phyloP scores from a whole-genome alignment of 441 rosid genomes.

The Mallotus repandus region DNA sequence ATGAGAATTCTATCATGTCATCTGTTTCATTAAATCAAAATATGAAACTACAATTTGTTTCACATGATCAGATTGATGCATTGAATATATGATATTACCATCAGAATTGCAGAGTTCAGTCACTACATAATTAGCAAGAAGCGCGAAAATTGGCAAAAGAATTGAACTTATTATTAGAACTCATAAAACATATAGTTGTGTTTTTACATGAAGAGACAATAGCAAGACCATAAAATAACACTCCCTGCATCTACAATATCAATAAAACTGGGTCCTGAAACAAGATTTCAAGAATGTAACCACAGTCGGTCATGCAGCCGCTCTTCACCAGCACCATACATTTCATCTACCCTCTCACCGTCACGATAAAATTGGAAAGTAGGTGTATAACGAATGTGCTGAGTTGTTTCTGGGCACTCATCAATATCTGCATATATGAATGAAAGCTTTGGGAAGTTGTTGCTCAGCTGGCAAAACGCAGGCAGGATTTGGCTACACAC shows the following conservation, averaged over 20 bases:
- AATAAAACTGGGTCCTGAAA: neutral
- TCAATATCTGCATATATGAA: slow-evolving; percentile 93
- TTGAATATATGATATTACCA: neutral
- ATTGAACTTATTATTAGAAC: too few species aligned
- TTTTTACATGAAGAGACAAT: slow-evolving; percentile 1
- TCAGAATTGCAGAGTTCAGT: neutral
- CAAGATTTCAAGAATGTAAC: slow-evolving; percentile 71
- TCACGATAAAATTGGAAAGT: slow-evolving; percentile 85
- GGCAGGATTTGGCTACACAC: slow-evolving; percentile 87
- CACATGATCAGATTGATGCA: neutral
- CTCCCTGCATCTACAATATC: neutral
- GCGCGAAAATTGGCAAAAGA: too few species aligned
- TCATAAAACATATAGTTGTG: too few species aligned
- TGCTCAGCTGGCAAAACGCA: slow-evolving; percentile 68
- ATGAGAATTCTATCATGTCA: slow-evolving; percentile 3
- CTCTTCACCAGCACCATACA: slow-evolving; percentile 93
- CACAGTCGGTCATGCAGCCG: slow-evolving; percentile 89
- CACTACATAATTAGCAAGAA: neutral
- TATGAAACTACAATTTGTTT: neutral
- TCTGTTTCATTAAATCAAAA: slow-evolving; percentile 10
- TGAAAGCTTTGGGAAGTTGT: slow-evolving; percentile 53
- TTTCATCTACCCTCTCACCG: slow-evolving; percentile 90
- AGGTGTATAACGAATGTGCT: slow-evolving; percentile 84
- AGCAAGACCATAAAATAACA: neutral
- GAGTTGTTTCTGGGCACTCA: slow-evolving; percentile 91